Evolutionary conservation across 23 red algal genomes (phyloP).

Genomic region (Agarophyton chilense): DNA sequence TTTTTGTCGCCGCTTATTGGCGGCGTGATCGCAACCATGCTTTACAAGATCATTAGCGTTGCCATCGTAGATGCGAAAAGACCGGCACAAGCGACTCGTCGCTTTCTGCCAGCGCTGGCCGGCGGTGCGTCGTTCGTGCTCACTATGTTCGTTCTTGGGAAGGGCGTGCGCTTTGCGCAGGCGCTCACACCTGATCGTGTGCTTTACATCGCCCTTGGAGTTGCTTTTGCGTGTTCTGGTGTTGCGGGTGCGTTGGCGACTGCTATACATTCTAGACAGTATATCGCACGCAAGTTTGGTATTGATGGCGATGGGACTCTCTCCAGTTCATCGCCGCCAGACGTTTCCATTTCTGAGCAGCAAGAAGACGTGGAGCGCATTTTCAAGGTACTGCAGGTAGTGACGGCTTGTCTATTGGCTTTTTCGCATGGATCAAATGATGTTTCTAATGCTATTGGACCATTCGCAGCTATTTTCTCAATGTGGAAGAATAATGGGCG

Average conservation of each 20-base stretch:
- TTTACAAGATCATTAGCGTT: constrained; percentile 74
- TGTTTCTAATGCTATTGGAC: constrained; percentile 97
- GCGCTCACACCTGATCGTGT: constrained; percentile 54
- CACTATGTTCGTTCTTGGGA: constrained; percentile 81
- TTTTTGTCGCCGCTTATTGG: constrained; percentile 89
- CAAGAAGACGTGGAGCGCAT: constrained; percentile 90
- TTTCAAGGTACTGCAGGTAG: constrained; percentile 92
- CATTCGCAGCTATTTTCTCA: constrained; percentile 91
- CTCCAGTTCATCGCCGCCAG: not conserved
- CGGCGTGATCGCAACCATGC: constrained; percentile 63
- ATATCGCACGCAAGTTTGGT: constrained; percentile 59
- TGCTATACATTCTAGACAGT: constrained; percentile 61
- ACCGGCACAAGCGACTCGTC: constrained; percentile 71
- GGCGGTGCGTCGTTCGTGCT: constrained; percentile 80
- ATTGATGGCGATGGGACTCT: constrained; percentile 23
- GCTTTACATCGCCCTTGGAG: constrained; percentile 65
- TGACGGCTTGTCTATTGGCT: constrained; percentile 89
- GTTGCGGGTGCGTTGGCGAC: constrained; percentile 74
- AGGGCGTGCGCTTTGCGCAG: constrained; percentile 54
- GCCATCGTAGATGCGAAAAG: constrained; percentile 79
- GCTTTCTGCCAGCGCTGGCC: constrained; percentile 79
- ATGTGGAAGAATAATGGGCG: constrained; percentile 75
- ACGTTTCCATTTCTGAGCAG: constrained; percentile 36
- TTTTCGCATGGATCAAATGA: constrained; percentile 99
- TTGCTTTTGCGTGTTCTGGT: constrained; percentile 68